Evolutionary conservation across 768 basidiomycete species (phyloP).

Genomic region (Pleurotus eryngii): DNA sequence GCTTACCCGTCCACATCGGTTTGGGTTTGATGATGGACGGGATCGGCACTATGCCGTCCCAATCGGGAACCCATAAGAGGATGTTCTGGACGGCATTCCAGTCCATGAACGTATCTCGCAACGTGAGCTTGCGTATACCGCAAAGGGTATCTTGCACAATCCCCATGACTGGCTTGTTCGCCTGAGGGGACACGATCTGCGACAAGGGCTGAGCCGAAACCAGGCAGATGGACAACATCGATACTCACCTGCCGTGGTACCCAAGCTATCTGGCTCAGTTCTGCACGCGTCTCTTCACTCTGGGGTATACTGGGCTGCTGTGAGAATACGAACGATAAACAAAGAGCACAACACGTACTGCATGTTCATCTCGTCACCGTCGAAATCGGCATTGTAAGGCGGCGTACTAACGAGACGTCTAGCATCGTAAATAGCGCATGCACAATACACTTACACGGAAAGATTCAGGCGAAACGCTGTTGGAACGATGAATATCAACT

Average conservation of each 20-base stretch:
- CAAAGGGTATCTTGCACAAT: slow-evolving; percentile 99
- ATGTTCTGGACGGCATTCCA: slow-evolving; percentile 97
- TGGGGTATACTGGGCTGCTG: slow-evolving; percentile 75
- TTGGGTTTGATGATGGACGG: slow-evolving; percentile 97
- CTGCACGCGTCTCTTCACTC: slow-evolving; percentile 96
- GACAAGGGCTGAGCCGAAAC: background rate
- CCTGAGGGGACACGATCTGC: slow-evolving; percentile 98
- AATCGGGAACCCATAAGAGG: slow-evolving; percentile 95
- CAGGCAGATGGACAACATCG: background rate
- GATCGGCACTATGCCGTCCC: slow-evolving; percentile 91
- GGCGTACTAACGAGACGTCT: slow-evolving; percentile 61
- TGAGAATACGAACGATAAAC: slow-evolving; percentile 5
- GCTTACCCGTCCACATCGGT: slow-evolving; percentile 97
- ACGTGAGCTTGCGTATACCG: slow-evolving; percentile 94
- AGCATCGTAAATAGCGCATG: slow-evolving; percentile 10
- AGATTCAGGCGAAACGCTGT: slow-evolving; percentile 95
- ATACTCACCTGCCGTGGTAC: slow-evolving; percentile 84
- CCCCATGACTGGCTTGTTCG: slow-evolving; percentile 99
- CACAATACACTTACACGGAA: slow-evolving; percentile 73
- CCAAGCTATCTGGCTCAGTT: slow-evolving; percentile 98
- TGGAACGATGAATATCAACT: slow-evolving; percentile 1
- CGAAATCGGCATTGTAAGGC: slow-evolving; percentile 99
- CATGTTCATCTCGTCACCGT: slow-evolving; percentile 99
- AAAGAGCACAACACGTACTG: slow-evolving; percentile 65
- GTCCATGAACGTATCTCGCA: slow-evolving; percentile 93